Conservation (phyloP, 495 filamentous ascomycete genomes). For the Penicillium coprophilum region DNA sequence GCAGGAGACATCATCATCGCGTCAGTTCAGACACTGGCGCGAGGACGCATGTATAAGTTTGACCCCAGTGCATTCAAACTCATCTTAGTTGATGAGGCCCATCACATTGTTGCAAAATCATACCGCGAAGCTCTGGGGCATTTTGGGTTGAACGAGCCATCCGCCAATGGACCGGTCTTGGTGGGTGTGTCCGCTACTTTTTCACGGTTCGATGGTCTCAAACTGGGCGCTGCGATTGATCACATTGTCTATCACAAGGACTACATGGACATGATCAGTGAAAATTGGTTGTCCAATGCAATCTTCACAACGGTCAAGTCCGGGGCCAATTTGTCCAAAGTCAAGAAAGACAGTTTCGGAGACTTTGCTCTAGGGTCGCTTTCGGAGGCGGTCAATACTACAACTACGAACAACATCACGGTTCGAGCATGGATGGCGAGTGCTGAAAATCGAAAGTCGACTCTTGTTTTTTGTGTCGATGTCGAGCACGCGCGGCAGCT, state of each 20-base stretch:
- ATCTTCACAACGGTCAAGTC: conserved; percentile 91
- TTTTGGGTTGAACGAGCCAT: conserved; percentile 64
- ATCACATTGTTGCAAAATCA: conserved; percentile 85
- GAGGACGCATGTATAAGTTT: conserved; percentile 75
- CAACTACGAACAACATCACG: conserved; percentile 72
- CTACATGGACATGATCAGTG: conserved; percentile 93
- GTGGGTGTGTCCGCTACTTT: conserved; percentile 95
- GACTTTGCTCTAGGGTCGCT: conserved; percentile 78
- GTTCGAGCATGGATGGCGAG: conserved; percentile 81
- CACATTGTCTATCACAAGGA: conserved; percentile 97
- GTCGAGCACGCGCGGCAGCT: conserved; percentile 72
- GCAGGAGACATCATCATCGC: conserved; percentile 89
- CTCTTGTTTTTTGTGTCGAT: conserved; percentile 91
- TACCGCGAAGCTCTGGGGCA: conserved; percentile 73
- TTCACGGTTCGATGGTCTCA: conserved; percentile 84
- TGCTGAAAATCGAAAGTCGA: conserved; percentile 72
- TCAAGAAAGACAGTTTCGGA: conserved; percentile 62
- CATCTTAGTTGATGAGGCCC: conserved; percentile 93
- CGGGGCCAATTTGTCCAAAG: conserved; percentile 68
- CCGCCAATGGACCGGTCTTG: conserved; percentile 60
- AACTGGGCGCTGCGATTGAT: conserved; percentile 83
- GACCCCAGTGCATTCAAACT: conserved; percentile 82
- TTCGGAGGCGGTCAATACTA: conserved; percentile 77
- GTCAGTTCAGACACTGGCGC: conserved; percentile 76
- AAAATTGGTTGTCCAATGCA: conserved; percentile 80